Conservation (phyloP, 108 stramenopile species). For the Epithemia pelagica region DNA sequence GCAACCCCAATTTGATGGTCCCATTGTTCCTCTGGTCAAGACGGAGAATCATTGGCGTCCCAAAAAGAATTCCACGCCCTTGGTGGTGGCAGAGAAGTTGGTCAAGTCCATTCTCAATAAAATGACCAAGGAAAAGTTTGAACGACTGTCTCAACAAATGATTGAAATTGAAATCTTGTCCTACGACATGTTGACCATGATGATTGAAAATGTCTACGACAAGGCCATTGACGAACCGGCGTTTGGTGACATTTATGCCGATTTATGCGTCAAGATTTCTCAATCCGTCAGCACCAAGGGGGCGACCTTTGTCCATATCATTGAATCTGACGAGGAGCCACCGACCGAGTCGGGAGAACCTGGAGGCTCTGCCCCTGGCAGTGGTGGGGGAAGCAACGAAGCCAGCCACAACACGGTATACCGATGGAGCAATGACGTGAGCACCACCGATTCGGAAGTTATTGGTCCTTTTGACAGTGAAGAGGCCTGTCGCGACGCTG, state of each 20-base stretch:
- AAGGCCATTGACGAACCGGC: conserved; percentile 87
- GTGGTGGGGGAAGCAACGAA: background rate
- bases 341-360: conserved; percentile 38
- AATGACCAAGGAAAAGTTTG: conserved; percentile 90
- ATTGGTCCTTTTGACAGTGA: conserved; percentile 58
- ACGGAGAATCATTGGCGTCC: conserved; percentile 74
- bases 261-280: conserved; percentile 69
- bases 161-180: conserved; percentile 68
- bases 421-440: conserved; percentile 79
- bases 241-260: conserved; percentile 89
- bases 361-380: background rate
- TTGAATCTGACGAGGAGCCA: conserved; percentile 77
- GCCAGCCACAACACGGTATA: conserved; percentile 33
- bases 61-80: conserved; percentile 44
- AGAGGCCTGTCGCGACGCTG: conserved; percentile 55
- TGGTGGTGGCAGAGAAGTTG: conserved; percentile 69
- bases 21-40: conserved; percentile 52
- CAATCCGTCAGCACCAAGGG: conserved; percentile 24
- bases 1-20: conserved; percentile 41
- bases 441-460: conserved; percentile 60
- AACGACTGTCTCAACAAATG: conserved; percentile 64
- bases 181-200: conserved; percentile 70
- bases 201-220: conserved; percentile 83
- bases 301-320: conserved; percentile 64
- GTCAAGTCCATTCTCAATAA: conserved; percentile 87